Conservation (phyloP, 2,329 filamentous ascomycete genomes). For the Fusarium nodosum region DNA sequence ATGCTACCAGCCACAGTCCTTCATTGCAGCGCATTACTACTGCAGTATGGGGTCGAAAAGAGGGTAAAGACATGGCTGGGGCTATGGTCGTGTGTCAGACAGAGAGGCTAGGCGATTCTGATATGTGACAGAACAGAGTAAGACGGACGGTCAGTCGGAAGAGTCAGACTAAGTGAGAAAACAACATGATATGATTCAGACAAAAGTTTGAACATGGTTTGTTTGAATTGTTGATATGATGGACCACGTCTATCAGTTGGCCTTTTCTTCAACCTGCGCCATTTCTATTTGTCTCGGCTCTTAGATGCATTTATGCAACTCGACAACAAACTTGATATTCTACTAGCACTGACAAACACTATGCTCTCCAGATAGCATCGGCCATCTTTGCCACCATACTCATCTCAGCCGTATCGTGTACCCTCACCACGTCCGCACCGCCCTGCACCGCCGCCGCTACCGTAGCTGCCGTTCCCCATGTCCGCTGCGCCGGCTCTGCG, state of each 20-base stretch:
- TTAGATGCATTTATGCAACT: slow-evolving; percentile 4
- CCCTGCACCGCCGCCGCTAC: slow-evolving; percentile 87
- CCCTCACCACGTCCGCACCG: slow-evolving; percentile 90
- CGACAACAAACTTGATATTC: neutral
- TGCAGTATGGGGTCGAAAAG: slow-evolving; percentile 1
- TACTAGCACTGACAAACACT: neutral
- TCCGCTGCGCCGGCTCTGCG: slow-evolving; percentile 75
- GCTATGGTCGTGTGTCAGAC: slow-evolving; percentile 16
- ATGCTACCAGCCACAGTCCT: slow-evolving; percentile 2
- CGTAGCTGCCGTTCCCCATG: slow-evolving; percentile 89
- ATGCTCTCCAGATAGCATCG: slow-evolving; percentile 87
- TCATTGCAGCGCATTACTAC: neutral
- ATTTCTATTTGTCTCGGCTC: slow-evolving; percentile 1
- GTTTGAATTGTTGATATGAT: slow-evolving; percentile 9
- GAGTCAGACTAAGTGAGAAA: neutral
- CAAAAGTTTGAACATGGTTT: neutral
- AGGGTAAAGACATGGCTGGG: neutral
- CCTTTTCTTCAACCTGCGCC: slow-evolving; percentile 5
- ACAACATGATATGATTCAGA: slow-evolving; percentile 9
- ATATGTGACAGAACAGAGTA: slow-evolving; percentile 27
- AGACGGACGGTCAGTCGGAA: neutral
- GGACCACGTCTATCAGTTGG: neutral
- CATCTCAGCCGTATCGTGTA: slow-evolving; percentile 94
- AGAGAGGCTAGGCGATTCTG: slow-evolving; percentile 21
- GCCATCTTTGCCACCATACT: slow-evolving; percentile 84